These are phyloP conservation scores for Globisporangium echinulatum DNA, from an alignment of 352 stramenopile species.

Conservation along the genomic window DNA sequence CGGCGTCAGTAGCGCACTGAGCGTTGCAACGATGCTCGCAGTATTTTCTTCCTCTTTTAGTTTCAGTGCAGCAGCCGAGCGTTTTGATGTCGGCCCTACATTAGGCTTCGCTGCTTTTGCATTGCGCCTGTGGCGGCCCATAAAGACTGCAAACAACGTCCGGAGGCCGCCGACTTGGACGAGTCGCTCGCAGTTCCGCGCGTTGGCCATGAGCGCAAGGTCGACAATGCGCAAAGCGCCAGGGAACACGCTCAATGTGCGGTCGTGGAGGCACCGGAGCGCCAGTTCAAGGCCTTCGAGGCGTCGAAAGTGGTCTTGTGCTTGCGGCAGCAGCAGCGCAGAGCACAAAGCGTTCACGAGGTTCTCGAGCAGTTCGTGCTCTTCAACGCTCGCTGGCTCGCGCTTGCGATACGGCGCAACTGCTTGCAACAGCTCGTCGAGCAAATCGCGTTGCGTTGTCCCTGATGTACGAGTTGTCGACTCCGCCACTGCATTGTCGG, in stretches of 20 bases:
- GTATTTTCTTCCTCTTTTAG: slow-evolving; percentile 63
- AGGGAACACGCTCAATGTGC: slow-evolving; percentile 58
- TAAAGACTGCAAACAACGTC: slow-evolving; percentile 64
- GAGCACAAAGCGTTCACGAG: slow-evolving; percentile 86
- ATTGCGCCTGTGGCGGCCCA: slow-evolving; percentile 29
- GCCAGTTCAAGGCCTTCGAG: slow-evolving; percentile 92
- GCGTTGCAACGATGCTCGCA: slow-evolving; percentile 53
- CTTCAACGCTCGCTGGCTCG: slow-evolving; percentile 64
- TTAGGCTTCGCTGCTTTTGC: slow-evolving; percentile 19
- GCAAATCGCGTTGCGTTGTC: slow-evolving; percentile 39
- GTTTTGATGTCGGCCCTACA: slow-evolving; percentile 16
- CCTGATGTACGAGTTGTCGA: too few species aligned
- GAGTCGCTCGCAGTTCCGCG: slow-evolving; percentile 61
- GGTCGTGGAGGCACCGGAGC: slow-evolving; percentile 88
- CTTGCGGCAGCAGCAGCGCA: slow-evolving; percentile 43
- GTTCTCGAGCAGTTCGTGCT: slow-evolving; percentile 93
- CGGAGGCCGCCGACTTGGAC: slow-evolving; percentile 61
- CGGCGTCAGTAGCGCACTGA: slow-evolving; percentile 43
- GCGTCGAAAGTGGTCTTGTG: slow-evolving; percentile 48
- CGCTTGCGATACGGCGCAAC: slow-evolving; percentile 86
- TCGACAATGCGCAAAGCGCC: slow-evolving; percentile 50
- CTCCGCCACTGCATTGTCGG: neutral
- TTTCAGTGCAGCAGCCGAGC: slow-evolving; percentile 1
- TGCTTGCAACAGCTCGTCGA: slow-evolving; percentile 89
- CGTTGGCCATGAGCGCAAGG: slow-evolving; percentile 50